Base-by-base conservation (phyloP, 306 rosid genomes). In the Senna siamea region DNA sequence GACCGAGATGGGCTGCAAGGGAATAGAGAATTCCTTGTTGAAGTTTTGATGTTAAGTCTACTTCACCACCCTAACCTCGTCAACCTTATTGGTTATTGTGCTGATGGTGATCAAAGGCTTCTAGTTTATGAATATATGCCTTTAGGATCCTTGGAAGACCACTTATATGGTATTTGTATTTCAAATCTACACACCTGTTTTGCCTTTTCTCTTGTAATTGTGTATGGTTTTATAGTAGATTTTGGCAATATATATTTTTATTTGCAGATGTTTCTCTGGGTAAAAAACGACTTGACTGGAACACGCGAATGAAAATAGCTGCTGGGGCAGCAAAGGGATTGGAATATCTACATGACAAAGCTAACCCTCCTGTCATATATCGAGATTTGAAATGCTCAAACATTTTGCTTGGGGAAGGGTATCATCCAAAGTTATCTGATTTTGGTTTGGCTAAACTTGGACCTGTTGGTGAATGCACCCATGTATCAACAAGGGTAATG, bases 91-190 rank as follows among this genome's bases (percentile, higher is more conserved):
- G 98, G 98, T 67, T 93, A 93, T 79, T 93, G 98, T 78, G 97
- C 93, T 76, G 98, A 91, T 77, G 98, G 97, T 74, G 97, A 91
- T 86, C 98, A 91, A 78, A 89, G 98, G 92, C 97, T 93, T 76
- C 87, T 93, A 56, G 89, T 93, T 81, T 93, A 93, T 80, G 96
- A 93, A 79, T 91, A 79, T 73, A 93, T 93, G 98, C 78, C 96
- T 20, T 79, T 93, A 58, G 98, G 98, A 78, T 88, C 94, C 70
- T 85, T 93, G 86, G 97, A 91, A 75, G 97, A 89, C 72, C 98
- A 94, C 85, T 84, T 94, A 67, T 87, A 89, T 61, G 96, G 98
- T 91, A 88, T 61, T 35, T 53, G 14, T 68, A 13, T 61, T 67
- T 51, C 70, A 41, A 66, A 13, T 68, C 73, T 80, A 7, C 14